Evolutionary conservation across 495 filamentous ascomycete species (phyloP).

Genomic region (Penicillium argentinense): DNA sequence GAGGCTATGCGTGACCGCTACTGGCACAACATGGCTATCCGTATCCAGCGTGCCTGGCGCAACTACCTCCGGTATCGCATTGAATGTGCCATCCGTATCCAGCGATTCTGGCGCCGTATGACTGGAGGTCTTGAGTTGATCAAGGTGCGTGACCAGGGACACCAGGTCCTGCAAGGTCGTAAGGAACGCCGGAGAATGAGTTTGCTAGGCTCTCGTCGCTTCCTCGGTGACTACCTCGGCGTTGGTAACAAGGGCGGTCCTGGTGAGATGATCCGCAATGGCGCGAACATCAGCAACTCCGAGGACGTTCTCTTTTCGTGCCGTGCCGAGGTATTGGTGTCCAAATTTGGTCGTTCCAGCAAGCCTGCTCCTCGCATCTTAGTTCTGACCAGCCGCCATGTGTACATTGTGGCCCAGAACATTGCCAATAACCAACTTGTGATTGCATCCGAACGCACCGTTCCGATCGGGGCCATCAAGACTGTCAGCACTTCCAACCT

Average conservation of each 20-base stretch:
- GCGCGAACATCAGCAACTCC: constrained; percentile 61
- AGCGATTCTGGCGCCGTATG: constrained; percentile 91
- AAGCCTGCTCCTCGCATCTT: constrained; percentile 85
- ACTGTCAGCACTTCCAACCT: constrained; percentile 74
- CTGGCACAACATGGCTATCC: constrained; percentile 99
- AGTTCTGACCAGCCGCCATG: constrained; percentile 80
- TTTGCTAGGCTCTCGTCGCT: constrained; percentile 85
- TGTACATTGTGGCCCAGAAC: constrained; percentile 84
- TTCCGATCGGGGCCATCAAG: constrained; percentile 84
- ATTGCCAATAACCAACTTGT: constrained; percentile 78
- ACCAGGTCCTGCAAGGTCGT: constrained; percentile 73
- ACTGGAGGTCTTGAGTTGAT: constrained; percentile 84
- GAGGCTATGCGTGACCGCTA: constrained; percentile 97
- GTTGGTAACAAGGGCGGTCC: constrained; percentile 76
- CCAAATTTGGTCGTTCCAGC: constrained; percentile 93
- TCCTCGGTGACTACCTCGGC: constrained; percentile 94
- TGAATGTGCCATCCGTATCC: constrained; percentile 91
- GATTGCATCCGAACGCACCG: constrained; percentile 76
- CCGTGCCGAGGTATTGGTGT: constrained; percentile 80
- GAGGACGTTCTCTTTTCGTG: constrained; percentile 87
- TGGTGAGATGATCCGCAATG: constrained; percentile 75
- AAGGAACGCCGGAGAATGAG: constrained; percentile 92
- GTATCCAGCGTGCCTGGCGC: constrained; percentile 96
- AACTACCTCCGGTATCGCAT: constrained; percentile 90
- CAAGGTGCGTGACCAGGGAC: constrained; percentile 86